Evolutionary conservation across 345 rosid genomes (phyloP).

Genomic region (Xanthoceras sorbifolium): DNA sequence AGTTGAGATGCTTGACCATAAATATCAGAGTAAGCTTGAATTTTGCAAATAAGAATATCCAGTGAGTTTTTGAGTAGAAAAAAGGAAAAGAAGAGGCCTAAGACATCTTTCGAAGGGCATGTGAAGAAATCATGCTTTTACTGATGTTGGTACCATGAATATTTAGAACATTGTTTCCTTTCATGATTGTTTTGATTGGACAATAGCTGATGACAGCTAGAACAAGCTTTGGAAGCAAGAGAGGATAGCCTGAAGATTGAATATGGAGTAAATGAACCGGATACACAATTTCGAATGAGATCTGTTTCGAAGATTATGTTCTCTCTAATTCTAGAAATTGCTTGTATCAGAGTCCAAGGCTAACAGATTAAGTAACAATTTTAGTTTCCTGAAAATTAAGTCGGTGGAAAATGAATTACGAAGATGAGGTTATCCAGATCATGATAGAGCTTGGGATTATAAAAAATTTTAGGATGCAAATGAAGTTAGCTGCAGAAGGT

Average conservation of each 20-base stretch:
- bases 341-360: not conserved
- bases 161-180: not conserved
- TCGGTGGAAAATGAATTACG: not conserved
- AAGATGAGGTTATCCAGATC: not conserved
- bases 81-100: not conserved
- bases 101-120: not conserved
- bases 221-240: not conserved
- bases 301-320: constrained; percentile 1
- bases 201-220: too few species aligned
- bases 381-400: not conserved
- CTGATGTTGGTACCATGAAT: not conserved
- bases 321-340: not conserved
- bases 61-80: not conserved
- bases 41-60: not conserved
- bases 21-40: not conserved
- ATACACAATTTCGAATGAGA: not conserved
- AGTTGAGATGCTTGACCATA: not conserved
- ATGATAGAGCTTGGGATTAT: not conserved
- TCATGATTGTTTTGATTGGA: not conserved
- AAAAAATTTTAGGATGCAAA: not conserved
- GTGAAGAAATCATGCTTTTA: not conserved
- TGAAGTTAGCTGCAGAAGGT: constrained; percentile 1
- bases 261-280: not conserved
- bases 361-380: not conserved
- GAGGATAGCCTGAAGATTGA: not conserved